phyloP scores from a whole-genome alignment of 768 basidiomycete species.

The Cyclocybe cylindracea region DNA sequence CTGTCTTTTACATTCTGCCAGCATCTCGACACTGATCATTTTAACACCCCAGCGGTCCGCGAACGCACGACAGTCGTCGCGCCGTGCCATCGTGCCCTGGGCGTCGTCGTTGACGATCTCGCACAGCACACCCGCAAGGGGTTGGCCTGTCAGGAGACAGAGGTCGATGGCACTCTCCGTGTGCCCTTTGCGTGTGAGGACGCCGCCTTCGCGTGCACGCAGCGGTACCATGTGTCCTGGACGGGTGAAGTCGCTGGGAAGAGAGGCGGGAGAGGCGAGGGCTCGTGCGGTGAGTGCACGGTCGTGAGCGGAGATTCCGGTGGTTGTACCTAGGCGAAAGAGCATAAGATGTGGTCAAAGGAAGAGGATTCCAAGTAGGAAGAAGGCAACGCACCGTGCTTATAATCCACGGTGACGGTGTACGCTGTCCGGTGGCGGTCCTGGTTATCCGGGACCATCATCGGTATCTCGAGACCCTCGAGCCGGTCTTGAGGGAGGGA shows the following conservation, averaged over 20 bases:
- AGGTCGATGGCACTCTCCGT: conserved; percentile 91
- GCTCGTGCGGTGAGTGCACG: conserved; percentile 85
- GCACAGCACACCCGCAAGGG: conserved; percentile 83
- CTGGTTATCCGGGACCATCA: conserved; percentile 93
- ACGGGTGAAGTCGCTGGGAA: conserved; percentile 75
- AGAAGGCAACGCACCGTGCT: conserved; percentile 66
- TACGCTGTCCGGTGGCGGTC: conserved; percentile 94
- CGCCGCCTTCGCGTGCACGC: conserved; percentile 83
- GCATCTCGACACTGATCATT: conserved; percentile 93
- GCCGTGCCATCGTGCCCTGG: conserved; percentile 88
- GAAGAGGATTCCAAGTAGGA: conserved; percentile 1
- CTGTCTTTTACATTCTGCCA: conserved; percentile 50
- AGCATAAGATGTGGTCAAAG: conserved; percentile 8
- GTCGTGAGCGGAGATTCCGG: conserved; percentile 97
- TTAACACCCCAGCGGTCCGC: conserved; percentile 88
- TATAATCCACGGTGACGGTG: conserved; percentile 94
- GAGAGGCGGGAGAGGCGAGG: conserved; percentile 62
- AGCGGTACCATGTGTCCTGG: conserved; percentile 97
- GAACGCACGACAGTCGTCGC: conserved; percentile 91
- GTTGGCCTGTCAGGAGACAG: conserved; percentile 70
- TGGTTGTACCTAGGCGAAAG: conserved; percentile 69
- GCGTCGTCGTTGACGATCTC: conserved; percentile 94
- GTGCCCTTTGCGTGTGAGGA: conserved; percentile 87
- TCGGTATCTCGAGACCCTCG: conserved; percentile 77
- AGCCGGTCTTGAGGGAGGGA: conserved; percentile 78